Evolutionary conservation across 768 basidiomycete genomes (phyloP).

Genomic region (Auriculariales sp.): DNA sequence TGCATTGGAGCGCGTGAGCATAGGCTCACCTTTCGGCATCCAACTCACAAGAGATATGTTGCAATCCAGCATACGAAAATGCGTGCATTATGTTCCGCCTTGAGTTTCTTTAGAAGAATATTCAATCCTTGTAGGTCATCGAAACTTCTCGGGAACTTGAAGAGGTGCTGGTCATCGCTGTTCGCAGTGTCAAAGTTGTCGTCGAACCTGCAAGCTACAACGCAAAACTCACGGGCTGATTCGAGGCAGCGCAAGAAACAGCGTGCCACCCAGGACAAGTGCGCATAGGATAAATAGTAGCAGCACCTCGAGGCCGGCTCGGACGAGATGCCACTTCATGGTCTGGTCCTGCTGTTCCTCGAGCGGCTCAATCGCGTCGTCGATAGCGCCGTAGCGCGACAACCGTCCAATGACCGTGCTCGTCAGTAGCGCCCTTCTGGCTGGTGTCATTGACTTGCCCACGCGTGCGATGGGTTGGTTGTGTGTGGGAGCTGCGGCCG

Average conservation of each 20-base stretch:
- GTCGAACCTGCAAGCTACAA: background rate
- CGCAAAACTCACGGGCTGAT: conserved; percentile 50
- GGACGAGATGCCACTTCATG: conserved; percentile 49
- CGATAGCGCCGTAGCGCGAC: too few species aligned
- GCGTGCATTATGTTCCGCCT: conserved; percentile 73
- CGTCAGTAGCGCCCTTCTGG: too few species aligned
- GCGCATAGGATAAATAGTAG: conserved; percentile 60
- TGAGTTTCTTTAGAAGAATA: conserved; percentile 74
- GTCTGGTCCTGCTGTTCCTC: too few species aligned
- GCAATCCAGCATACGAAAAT: conserved; percentile 78
- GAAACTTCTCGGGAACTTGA: conserved; percentile 83
- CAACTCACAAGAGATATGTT: conserved; percentile 81
- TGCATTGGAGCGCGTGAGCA: conserved; percentile 15
- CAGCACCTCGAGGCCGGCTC: conserved; percentile 75
- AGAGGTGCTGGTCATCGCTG: conserved; percentile 58
- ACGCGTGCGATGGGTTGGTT: too few species aligned
- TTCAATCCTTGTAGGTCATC: conserved; percentile 77
- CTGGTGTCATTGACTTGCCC: too few species aligned
- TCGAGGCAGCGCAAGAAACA: conserved; percentile 72
- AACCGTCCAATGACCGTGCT: too few species aligned
- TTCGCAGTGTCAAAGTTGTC: conserved; percentile 6
- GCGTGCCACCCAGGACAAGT: conserved; percentile 51
- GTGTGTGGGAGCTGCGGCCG: too few species aligned
- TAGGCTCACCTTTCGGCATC: conserved; percentile 3
- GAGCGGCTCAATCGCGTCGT: too few species aligned